Conservation (phyloP, 2,329 filamentous ascomycete species). For the Colletotrichum kahawae region DNA sequence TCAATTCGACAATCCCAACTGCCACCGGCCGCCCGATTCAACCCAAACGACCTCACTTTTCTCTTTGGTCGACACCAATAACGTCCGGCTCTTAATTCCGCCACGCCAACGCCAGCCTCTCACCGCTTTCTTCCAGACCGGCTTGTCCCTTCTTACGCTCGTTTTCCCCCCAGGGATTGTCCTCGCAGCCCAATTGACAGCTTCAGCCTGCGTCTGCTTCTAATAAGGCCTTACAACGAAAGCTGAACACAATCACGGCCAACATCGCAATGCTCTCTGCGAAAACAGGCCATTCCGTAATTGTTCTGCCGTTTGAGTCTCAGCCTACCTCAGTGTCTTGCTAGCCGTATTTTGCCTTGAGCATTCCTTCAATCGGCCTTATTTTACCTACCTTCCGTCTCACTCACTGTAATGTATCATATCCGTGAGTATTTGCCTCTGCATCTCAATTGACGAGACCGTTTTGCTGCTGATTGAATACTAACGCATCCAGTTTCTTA, state of each 20-base stretch:
- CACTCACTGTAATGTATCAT: constrained; percentile 12
- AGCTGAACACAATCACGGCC: neutral
- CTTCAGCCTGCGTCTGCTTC: neutral
- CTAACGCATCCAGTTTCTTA: neutral
- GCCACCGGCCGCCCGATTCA: neutral
- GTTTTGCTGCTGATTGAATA: neutral
- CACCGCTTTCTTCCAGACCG: constrained; percentile 15
- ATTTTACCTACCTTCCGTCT: neutral
- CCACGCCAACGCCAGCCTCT: neutral
- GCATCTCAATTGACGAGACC: neutral
- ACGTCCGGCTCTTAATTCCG: neutral
- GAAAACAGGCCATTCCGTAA: neutral
- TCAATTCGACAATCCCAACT: neutral
- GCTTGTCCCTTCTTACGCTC: constrained; percentile 21
- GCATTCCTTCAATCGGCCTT: neutral
- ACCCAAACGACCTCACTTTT: neutral
- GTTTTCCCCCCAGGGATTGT: constrained; percentile 19
- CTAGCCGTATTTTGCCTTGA: neutral
- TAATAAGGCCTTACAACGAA: neutral
- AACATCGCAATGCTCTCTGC: constrained; percentile 20
- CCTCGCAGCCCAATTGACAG: constrained; percentile 6
- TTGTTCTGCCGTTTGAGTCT: neutral
- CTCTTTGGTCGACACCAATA: neutral
- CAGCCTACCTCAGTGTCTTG: neutral
- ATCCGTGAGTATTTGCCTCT: neutral